These are phyloP conservation scores for Hymenoscyphus salicellus DNA, from an alignment of 2,329 filamentous ascomycete genomes.

Conservation along the genomic window DNA sequence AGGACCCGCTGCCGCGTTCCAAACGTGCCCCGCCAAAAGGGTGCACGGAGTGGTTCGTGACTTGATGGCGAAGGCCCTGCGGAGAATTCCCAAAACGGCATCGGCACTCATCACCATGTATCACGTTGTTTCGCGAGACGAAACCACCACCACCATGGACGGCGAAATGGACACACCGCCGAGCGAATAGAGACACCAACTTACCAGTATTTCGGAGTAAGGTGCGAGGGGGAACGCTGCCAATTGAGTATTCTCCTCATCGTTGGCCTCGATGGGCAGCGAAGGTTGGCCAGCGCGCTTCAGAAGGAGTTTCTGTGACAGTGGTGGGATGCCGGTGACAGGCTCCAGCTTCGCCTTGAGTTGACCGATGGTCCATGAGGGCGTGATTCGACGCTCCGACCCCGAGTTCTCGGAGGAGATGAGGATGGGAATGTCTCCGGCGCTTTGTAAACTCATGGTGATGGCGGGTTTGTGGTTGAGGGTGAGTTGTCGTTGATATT, in stretches of 20 bases:
- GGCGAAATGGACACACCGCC: neutral
- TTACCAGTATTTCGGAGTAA: conserved; percentile 78
- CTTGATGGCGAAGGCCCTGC: neutral
- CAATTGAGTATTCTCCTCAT: conserved; percentile 69
- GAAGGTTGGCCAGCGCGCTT: conserved; percentile 60
- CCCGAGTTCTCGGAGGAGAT: conserved; percentile 73
- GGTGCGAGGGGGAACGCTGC: conserved; percentile 64
- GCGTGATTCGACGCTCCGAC: conserved; percentile 87
- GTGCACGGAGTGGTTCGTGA: conserved; percentile 4
- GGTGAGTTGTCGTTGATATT: neutral
- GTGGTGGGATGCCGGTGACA: conserved; percentile 85
- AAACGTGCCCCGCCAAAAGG: conserved; percentile 3
- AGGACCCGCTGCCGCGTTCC: neutral
- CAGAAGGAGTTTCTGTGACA: conserved; percentile 71
- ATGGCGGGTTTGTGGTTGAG: neutral
- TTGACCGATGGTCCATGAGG: conserved; percentile 82
- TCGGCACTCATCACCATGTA: conserved; percentile 5
- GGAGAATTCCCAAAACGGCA: conserved; percentile 9
- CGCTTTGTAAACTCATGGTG: conserved; percentile 40
- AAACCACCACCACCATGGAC: conserved; percentile 2
- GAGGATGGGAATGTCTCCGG: conserved; percentile 72
- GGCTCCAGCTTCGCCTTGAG: conserved; percentile 87
- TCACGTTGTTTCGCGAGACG: conserved; percentile 13
- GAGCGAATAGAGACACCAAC: conserved; percentile 38
- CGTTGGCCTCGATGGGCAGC: conserved; percentile 63